These are phyloP conservation scores for Floccularia luteovirens DNA, from an alignment of 768 basidiomycete species.

Conservation along the genomic window DNA sequence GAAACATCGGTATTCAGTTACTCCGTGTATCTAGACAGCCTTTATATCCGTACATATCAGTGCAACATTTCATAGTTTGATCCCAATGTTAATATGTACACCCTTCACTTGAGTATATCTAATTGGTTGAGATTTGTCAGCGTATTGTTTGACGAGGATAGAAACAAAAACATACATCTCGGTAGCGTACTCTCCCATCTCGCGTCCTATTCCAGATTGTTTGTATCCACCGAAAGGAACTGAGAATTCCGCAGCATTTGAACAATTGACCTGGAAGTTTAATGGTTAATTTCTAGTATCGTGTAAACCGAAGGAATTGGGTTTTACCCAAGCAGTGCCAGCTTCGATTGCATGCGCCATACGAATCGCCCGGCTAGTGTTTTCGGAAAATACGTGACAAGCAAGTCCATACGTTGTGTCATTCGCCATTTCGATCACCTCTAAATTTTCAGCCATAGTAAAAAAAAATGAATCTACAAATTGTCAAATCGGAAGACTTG, in stretches of 20 bases:
- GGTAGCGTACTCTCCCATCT: constrained; percentile 18
- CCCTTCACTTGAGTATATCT: constrained; percentile 67
- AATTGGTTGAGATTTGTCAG: background rate
- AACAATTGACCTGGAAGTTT: constrained; percentile 14
- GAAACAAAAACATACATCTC: constrained; percentile 11
- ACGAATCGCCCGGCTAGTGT: constrained; percentile 57
- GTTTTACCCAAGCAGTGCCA: constrained; percentile 50
- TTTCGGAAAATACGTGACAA: constrained; percentile 64
- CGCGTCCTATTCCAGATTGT: constrained; percentile 16
- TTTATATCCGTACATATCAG: no score
- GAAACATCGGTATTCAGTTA: no score
- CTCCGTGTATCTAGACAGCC: no score
- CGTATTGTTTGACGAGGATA: no score
- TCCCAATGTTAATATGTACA: constrained; percentile 65
- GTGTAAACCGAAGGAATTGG: background rate
- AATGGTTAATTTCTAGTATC: background rate
- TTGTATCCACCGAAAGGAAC: constrained; percentile 20
- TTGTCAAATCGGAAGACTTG: no score
- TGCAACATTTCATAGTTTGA: no score
- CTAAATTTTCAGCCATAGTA: constrained; percentile 12
- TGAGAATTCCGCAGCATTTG: constrained; percentile 6
- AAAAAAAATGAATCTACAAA: background rate
- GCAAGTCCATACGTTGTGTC: constrained; percentile 76
- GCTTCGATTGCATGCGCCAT: constrained; percentile 62
- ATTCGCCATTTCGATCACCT: constrained; percentile 59